A percentile compares a stretch with the other conserved stretches of the same genome.
Conservation (phyloP, 2,329 filamentous ascomycete species). For the Proliferodiscus dingleyae region DNA sequence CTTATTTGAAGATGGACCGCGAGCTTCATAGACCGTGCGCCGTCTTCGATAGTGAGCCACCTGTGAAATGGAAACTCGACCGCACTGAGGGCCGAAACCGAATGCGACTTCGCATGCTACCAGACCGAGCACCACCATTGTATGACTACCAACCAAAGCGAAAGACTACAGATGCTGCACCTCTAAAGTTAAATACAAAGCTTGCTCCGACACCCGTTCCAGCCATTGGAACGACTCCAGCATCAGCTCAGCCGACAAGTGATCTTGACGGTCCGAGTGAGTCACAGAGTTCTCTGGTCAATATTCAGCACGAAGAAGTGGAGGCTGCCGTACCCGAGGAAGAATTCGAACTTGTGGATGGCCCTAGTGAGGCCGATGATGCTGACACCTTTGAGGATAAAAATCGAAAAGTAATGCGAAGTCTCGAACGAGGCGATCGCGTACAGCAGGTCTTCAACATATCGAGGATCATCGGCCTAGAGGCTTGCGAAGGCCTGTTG, state of each 20-base stretch:
- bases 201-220: conserved; percentile 6
- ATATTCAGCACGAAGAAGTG: conserved; percentile 13
- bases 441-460: conserved; percentile 95
- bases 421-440: conserved; percentile 81
- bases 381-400: conserved; percentile 88
- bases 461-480: conserved; percentile 86
- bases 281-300: conserved; percentile 7
- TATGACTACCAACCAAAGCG: conserved; percentile 83
- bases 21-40: conserved; percentile 76
- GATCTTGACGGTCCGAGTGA: conserved; percentile 15
- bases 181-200: conserved; percentile 33
- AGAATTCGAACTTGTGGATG: conserved; percentile 93
- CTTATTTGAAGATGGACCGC: conserved; percentile 73
- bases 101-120: conserved; percentile 83
- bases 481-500: conserved; percentile 88
- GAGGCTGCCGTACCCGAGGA: conserved; percentile 55
- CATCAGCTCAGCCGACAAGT: conserved; percentile 6
- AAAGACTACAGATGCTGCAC: conserved; percentile 46
- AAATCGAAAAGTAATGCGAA: conserved; percentile 95
- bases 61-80: conserved; percentile 84
- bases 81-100: conserved; percentile 93
- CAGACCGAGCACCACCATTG: conserved; percentile 64
- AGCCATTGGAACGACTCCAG: conserved; percentile 13
- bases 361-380: conserved; percentile 78
- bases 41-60: conserved; percentile 62